Base-by-base conservation (phyloP, 2,329 filamentous ascomycete species). In the Didymosphaeria variabile region DNA sequence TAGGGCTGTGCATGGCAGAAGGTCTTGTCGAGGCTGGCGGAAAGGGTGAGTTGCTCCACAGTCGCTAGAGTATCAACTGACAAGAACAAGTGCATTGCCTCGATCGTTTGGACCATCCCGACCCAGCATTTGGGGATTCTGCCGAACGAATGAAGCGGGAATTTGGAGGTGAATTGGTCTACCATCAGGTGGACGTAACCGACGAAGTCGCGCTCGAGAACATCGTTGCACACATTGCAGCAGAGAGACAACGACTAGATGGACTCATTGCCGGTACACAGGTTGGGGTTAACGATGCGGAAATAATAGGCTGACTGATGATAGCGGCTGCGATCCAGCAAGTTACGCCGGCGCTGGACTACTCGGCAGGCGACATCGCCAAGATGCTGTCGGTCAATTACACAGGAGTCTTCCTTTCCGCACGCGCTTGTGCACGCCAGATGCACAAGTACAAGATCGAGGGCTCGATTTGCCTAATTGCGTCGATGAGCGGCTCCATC, bases 101-200 rank as follows among this genome's bases (percentile, higher is more conserved):
- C 53, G 90, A 91, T 74, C 81, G 84, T 17, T 81, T 89, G 21
- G 78, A 84, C 1, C 74, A 82, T 46, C 87, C 88, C 1, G 83
- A 82, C 46, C 70, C 83, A 1, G 84, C 87, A 52, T 95, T 93
- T 75, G 83, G 83, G 53, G 79, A 82, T 40, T 84, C 93, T 45
- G 87, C 88, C 61, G 80, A 84, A 60, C 84, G 87, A 40, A 88
- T 90, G 32, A 80, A 80, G 8, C 77, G 83, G 36, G 86, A 90
- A 70, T 83, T 91, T 29, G 86, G 84, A 63, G 88, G 88, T 5
- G 85, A 84, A 49, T 78, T 95, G 42, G 83, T 87, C 59, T 97
- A 96, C 80, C 88, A 90, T 73, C 87, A 89, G 62, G 87, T 93
- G 54, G 92, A 97, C 75, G 92, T 97, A 10, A 87, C 91, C 21